phyloP scores from a whole-genome alignment of 139 green algal genomes.

The Ulvella scutata region DNA sequence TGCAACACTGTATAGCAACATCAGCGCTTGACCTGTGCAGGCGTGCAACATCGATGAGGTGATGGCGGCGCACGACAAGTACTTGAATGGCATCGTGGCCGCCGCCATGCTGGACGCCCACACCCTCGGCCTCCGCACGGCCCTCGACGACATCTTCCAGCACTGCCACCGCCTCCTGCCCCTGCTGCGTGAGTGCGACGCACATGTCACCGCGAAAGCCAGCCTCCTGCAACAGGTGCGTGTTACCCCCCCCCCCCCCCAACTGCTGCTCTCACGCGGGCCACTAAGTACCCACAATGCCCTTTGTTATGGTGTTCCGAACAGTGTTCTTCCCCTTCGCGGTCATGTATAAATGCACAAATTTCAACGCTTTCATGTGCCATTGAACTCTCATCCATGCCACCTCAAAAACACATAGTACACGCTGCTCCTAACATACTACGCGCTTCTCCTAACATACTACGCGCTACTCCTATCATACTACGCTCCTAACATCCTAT shows the following conservation, averaged over 20 bases:
- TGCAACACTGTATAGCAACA: too few relatives aligned
- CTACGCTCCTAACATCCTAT: not conserved
- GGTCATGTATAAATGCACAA: not conserved
- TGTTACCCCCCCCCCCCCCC: not conserved
- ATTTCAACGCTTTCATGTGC: too few relatives aligned
- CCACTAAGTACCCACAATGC: not conserved
- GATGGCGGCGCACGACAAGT: not conserved
- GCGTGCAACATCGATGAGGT: not conserved
- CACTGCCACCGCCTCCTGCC: not conserved
- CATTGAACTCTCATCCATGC: too few relatives aligned
- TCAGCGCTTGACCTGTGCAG: too few relatives aligned
- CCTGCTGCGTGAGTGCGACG: not conserved
- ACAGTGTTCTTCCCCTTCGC: not conserved
- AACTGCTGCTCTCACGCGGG: not conserved
- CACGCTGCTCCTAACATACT: too few relatives aligned
- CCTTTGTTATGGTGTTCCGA: not conserved
- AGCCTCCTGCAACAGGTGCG: not conserved
- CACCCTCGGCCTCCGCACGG: not conserved
- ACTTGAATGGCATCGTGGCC: not conserved
- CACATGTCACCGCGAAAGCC: not conserved
- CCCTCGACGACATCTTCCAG: not conserved
- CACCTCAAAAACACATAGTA: too few relatives aligned
- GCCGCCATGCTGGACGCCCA: not conserved
- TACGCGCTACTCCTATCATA: not conserved
- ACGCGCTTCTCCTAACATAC: too few relatives aligned